phyloP scores from a whole-genome alignment of 2,329 filamentous ascomycete species.

The Neoarthrinium moseri region DNA sequence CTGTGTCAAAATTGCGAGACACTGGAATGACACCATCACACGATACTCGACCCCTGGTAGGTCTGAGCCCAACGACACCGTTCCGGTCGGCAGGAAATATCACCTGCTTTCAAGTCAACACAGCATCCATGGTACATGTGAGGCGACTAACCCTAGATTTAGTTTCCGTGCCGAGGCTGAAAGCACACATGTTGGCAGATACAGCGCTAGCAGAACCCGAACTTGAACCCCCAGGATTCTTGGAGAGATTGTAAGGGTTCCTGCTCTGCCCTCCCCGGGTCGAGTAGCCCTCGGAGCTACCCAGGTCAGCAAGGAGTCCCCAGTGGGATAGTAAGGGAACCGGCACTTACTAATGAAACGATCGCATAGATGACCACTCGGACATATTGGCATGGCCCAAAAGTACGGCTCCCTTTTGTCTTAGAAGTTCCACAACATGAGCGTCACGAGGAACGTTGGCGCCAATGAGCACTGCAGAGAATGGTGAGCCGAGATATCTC shows the following conservation, averaged over 20 bases:
- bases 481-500: no score
- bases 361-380: slow-evolving; percentile 75
- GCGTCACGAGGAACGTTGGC: slow-evolving; percentile 58
- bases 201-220: slow-evolving; percentile 67
- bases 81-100: slow-evolving; percentile 68
- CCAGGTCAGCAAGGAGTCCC: slow-evolving; percentile 3
- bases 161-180: slow-evolving; percentile 72
- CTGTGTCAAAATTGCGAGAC: slow-evolving; percentile 64
- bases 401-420: slow-evolving; percentile 49
- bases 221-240: slow-evolving; percentile 67
- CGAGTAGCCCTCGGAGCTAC: slow-evolving; percentile 63
- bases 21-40: slow-evolving; percentile 63
- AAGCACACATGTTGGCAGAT: slow-evolving; percentile 59
- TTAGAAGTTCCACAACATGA: slow-evolving; percentile 34
- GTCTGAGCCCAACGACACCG: slow-evolving; percentile 71
- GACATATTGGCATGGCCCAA: slow-evolving; percentile 69
- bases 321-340: neutral
- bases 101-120: neutral
- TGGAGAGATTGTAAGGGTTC: slow-evolving; percentile 66
- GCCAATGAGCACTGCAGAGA: slow-evolving; percentile 65
- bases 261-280: slow-evolving; percentile 62
- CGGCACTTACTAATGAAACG: slow-evolving; percentile 54
- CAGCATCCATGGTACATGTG: slow-evolving; percentile 4
- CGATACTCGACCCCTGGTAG: slow-evolving; percentile 71
- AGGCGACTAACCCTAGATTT: slow-evolving; percentile 56